Percentiles rank a stretch among this genome's conserved stretches.
phyloP scores from a whole-genome alignment of 352 stramenopile genomes.

The Phytophthora citricola region DNA sequence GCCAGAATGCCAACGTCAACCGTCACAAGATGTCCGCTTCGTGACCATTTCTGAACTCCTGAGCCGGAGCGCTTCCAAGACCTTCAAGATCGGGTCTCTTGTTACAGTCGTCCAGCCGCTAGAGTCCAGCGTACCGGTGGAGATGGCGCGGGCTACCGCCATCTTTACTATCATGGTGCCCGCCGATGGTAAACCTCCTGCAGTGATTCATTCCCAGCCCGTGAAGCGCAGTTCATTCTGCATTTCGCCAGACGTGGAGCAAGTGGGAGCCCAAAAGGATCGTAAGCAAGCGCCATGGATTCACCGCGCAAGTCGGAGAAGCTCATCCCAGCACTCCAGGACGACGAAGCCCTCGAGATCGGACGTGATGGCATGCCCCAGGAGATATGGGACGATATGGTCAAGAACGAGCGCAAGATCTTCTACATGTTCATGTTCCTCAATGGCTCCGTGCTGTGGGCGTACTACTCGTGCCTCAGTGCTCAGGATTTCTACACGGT shows the following conservation, averaged over 20 bases:
- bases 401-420: slow-evolving; percentile 55
- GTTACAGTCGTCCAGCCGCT: too few relatives aligned
- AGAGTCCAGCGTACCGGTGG: background rate
- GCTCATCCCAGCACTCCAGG: slow-evolving; percentile 26
- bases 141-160: slow-evolving; percentile 7
- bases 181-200: slow-evolving; percentile 2
- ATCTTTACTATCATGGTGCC: slow-evolving; percentile 19
- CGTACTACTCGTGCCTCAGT: slow-evolving; percentile 79
- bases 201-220: background rate
- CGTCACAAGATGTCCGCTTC: background rate
- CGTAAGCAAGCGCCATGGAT: slow-evolving; percentile 15
- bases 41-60: slow-evolving; percentile 26
- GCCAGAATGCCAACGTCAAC: background rate
- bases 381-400: slow-evolving; percentile 67
- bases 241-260: slow-evolving; percentile 21
- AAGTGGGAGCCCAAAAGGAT: slow-evolving; percentile 4
- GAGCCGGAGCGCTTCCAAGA: slow-evolving; percentile 14
- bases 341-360: slow-evolving; percentile 23
- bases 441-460: slow-evolving; percentile 74
- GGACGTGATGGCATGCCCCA: slow-evolving; percentile 56
- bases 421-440: slow-evolving; percentile 79
- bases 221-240: slow-evolving; percentile 17
- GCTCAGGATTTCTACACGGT: slow-evolving; percentile 68
- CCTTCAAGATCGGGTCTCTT: background rate
- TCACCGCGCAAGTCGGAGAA: slow-evolving; percentile 49